A percentile compares a stretch with the other conserved stretches of the same genome.
These are phyloP conservation scores for Caryopteris hybrid DNA, from an alignment of 305 asterid species.

Conservation along the genomic window DNA sequence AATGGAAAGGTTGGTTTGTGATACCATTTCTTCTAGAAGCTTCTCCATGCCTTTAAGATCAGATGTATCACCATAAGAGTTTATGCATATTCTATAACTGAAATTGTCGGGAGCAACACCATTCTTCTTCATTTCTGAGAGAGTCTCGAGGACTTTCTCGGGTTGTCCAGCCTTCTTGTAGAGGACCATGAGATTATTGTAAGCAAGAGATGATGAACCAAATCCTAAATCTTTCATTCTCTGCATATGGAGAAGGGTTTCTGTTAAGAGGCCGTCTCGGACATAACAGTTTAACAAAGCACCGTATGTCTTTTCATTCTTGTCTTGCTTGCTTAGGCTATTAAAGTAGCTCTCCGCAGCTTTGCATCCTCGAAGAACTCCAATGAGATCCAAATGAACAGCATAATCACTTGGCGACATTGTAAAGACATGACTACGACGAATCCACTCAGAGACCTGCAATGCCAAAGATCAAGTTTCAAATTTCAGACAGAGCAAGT, in stretches of 20 bases:
- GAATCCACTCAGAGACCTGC: constrained; percentile 60
- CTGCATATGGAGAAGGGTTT: constrained; percentile 50
- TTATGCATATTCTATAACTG: constrained; percentile 56
- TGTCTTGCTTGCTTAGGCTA: constrained; percentile 29
- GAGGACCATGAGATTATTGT: constrained; percentile 61
- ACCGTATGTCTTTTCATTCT: constrained; percentile 50
- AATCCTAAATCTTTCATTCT: constrained; percentile 47
- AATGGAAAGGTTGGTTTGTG: constrained; percentile 24
- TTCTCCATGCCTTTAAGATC: constrained; percentile 49
- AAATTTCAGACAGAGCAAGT: constrained; percentile 6
- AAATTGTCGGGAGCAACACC: constrained; percentile 49
- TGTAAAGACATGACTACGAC: constrained; percentile 18
- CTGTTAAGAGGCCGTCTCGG: constrained; percentile 35
- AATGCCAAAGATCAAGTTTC: constrained; percentile 8
- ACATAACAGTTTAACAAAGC: constrained; percentile 55
- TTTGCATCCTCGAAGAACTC: constrained; percentile 45
- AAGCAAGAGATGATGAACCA: constrained; percentile 39
- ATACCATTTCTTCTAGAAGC: constrained; percentile 49
- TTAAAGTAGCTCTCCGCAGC: constrained; percentile 50
- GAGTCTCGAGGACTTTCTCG: constrained; percentile 41
- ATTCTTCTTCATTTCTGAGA: constrained; percentile 48
- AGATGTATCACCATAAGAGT: constrained; percentile 43
- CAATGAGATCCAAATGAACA: constrained; percentile 59
- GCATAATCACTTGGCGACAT: constrained; percentile 47
- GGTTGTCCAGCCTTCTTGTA: constrained; percentile 43